Percentiles rank a stretch among this genome's conserved stretches.
Conservation (phyloP, 2,329 filamentous ascomycete species). For the Cercospora beticola region DNA sequence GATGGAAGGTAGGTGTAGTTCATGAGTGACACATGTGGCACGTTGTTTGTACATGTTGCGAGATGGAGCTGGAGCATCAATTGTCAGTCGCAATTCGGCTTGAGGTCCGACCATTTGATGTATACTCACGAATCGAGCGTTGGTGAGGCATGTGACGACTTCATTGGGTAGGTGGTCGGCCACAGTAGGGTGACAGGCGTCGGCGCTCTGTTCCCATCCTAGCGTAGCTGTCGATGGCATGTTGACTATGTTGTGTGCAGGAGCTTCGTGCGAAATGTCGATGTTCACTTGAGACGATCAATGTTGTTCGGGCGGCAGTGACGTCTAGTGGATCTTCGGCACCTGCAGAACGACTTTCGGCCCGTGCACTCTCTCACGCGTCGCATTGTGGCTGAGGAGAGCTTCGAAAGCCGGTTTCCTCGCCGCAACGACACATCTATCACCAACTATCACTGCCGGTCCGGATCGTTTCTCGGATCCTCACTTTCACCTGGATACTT, state of each 20-base stretch:
- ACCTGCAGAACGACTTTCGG: neutral
- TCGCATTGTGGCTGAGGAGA: slow-evolving; percentile 1
- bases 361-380: slow-evolving; percentile 5
- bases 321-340: neutral
- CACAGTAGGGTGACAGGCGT: slow-evolving; percentile 68
- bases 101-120: slow-evolving; percentile 4
- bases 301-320: slow-evolving; percentile 1
- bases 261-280: neutral
- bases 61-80: slow-evolving; percentile 72
- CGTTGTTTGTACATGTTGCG: slow-evolving; percentile 79
- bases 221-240: slow-evolving; percentile 35
- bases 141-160: slow-evolving; percentile 87
- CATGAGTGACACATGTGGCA: slow-evolving; percentile 94
- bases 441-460: neutral
- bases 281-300: neutral
- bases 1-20: slow-evolving; percentile 93
- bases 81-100: neutral
- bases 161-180: slow-evolving; percentile 73
- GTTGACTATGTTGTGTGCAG: neutral
- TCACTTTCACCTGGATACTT: neutral
- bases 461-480: neutral
- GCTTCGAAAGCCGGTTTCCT: neutral
- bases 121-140: slow-evolving; percentile 81
- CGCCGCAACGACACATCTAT: neutral
- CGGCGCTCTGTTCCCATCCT: slow-evolving; percentile 56